Percentiles rank a stretch among this genome's conserved stretches.
Conservation (phyloP, 2,329 filamentous ascomycete genomes). For the Onygena corvina region DNA sequence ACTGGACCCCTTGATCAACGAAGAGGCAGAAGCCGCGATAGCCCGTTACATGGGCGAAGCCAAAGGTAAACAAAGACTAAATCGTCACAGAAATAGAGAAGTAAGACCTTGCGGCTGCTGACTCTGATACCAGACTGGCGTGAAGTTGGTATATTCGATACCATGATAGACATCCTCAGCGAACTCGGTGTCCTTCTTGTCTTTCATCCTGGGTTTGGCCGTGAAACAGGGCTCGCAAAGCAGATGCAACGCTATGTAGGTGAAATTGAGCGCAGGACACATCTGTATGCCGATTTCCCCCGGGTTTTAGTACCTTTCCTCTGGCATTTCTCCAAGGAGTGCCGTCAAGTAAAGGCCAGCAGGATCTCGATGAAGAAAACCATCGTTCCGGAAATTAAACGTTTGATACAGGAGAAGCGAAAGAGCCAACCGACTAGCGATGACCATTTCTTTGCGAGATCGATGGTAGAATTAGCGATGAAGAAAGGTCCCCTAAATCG, state of each 20-base stretch:
- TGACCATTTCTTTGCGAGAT: not conserved
- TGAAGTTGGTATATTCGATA: not conserved
- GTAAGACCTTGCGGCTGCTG: not conserved
- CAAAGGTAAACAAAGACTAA: not conserved
- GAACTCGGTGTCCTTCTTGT: not conserved
- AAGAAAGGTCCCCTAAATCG: not conserved
- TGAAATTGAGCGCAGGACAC: not conserved
- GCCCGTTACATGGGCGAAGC: not conserved
- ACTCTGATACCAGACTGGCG: not conserved
- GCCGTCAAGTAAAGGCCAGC: not conserved
- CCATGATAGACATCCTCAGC: not conserved
- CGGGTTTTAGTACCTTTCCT: not conserved
- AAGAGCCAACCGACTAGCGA: not conserved
- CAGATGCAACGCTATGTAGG: not conserved
- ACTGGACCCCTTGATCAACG: not conserved
- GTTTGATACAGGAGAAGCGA: not conserved
- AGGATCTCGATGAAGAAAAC: slow-evolving; percentile 1
- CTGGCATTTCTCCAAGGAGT: not conserved
- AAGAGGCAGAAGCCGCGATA: not conserved
- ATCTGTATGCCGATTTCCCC: not conserved
- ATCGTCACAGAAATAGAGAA: not conserved
- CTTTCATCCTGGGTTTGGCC: not conserved
- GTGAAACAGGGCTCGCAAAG: not conserved
- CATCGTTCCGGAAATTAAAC: not conserved
- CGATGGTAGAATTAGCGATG: not conserved